phyloP scores from a whole-genome alignment of 2,329 filamentous ascomycete genomes.

The Fusarium hainanense region DNA sequence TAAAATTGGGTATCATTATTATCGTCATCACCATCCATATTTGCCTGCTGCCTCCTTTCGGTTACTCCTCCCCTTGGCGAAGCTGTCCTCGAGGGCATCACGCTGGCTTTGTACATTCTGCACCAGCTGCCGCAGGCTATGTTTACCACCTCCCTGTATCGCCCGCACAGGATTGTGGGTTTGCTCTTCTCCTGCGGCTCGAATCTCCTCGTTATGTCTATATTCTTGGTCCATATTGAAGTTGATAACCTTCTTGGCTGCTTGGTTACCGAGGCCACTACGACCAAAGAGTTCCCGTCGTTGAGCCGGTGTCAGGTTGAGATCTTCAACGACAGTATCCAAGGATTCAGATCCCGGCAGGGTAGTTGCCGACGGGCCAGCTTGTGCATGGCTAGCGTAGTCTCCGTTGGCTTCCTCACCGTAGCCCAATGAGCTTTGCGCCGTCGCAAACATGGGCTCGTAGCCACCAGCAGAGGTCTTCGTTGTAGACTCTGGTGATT shows the following conservation, averaged over 20 bases:
- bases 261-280: slow-evolving; percentile 52
- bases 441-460: slow-evolving; percentile 62
- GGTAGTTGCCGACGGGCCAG: slow-evolving; percentile 48
- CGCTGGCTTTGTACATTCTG: slow-evolving; percentile 83
- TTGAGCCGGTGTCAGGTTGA: slow-evolving; percentile 82
- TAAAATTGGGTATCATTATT: slow-evolving; percentile 40
- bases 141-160: slow-evolving; percentile 79
- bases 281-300: slow-evolving; percentile 89
- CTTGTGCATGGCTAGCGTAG: slow-evolving; percentile 47
- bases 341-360: slow-evolving; percentile 65
- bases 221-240: slow-evolving; percentile 94
- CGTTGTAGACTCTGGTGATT: slow-evolving; percentile 44
- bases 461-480: slow-evolving; percentile 53
- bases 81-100: slow-evolving; percentile 91
- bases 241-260: slow-evolving; percentile 73
- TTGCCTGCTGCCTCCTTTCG: slow-evolving; percentile 82
- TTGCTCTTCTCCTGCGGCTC: slow-evolving; percentile 75
- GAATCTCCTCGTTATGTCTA: slow-evolving; percentile 80
- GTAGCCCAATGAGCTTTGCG: slow-evolving; percentile 36
- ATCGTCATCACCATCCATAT: slow-evolving; percentile 78
- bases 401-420: slow-evolving; percentile 46
- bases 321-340: slow-evolving; percentile 76
- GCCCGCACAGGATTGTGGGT: slow-evolving; percentile 87
- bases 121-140: slow-evolving; percentile 88
- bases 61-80: slow-evolving; percentile 82